A percentile compares a stretch with the other conserved stretches of the same genome.
Evolutionary conservation across 1,284 basidiomycete species (phyloP).

Genomic region (Trametes versicolor): DNA sequence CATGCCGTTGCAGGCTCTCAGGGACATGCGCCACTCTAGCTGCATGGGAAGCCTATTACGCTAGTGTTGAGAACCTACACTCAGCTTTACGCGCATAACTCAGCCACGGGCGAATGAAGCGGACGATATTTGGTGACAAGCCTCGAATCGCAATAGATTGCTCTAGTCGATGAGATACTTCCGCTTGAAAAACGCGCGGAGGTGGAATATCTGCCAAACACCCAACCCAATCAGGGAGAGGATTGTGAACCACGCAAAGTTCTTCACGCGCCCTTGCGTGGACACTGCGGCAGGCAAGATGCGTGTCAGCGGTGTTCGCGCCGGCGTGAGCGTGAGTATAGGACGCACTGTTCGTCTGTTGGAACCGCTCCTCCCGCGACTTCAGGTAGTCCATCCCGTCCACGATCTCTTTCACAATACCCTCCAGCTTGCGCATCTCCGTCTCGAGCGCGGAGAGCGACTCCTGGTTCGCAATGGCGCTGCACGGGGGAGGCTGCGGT

Average conservation of each 20-base stretch:
- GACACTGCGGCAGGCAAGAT: constrained; percentile 67
- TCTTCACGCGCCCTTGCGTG: constrained; percentile 91
- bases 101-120: no score
- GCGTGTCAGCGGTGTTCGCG: constrained; percentile 10
- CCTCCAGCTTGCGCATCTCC: constrained; percentile 98
- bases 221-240: constrained; percentile 86
- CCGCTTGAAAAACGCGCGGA: constrained; percentile 94
- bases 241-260: constrained; percentile 92
- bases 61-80: no score
- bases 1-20: no score
- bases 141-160: constrained; percentile 1
- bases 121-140: no score
- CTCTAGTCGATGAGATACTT: constrained; percentile 94
- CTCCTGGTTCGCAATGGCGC: constrained; percentile 98
- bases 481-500: constrained; percentile 42
- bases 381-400: constrained; percentile 96
- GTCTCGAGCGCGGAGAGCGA: constrained; percentile 95
- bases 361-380: constrained; percentile 88
- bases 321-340: background rate
- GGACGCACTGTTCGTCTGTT: constrained; percentile 89
- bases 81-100: no score
- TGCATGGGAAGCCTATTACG: no score
- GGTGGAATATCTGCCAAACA: constrained; percentile 94
- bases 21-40: no score
- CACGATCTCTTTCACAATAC: constrained; percentile 92